Evolutionary conservation across 768 basidiomycete genomes (phyloP), one percentile per base, ranked within the genome.

Genomic region (Cyclocybe cylindracea): DNA sequence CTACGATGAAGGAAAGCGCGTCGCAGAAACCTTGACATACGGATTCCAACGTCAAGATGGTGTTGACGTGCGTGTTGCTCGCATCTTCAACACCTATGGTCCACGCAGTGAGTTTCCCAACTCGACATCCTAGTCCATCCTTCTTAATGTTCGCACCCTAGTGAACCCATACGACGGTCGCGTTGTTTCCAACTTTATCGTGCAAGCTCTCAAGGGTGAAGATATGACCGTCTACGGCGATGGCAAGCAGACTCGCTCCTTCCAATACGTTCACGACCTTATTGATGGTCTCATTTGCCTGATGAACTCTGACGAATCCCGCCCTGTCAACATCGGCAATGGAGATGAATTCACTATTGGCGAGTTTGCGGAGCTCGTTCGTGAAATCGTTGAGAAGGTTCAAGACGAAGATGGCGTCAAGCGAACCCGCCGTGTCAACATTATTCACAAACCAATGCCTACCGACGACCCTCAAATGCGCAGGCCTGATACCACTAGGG

Each of bases 1-100:
- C 72, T 99, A 99, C 66, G 97, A 99, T 65, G 97, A 99, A 73
- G 97, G 97, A 44, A 99, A 99, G 76, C 94, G 97, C 61, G 96
- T 98, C 36, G 96, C 97, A 37, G 97, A 99, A 74, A 97, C 96
- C 13, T 72, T 99, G 58, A 95, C 96, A 6, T 99, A 98, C 64
- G 95, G 95, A 37, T 98, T 89, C 78, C 89, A 91, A 58, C 80
- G 90, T 52, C 97, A 97, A 68, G 94, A 98, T 65, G 86, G 87
- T 49, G 95, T 99, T 54, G 91, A 98, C 60, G 92, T 98, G 47
- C 87, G 95, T 49, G 95, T 99, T 38, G 95, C 95, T 2, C 91
- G 97, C 58, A 99, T 99, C 62, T 99, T 99, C 82, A 99, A 99
- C 69, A 94, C 93, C 16, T 96, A 91, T 62, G 93, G 91, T 68